Evolutionary conservation across 2,329 filamentous ascomycete genomes (phyloP), one percentile per base, ranked within the genome.

Genomic region (Helotiales sp.): DNA sequence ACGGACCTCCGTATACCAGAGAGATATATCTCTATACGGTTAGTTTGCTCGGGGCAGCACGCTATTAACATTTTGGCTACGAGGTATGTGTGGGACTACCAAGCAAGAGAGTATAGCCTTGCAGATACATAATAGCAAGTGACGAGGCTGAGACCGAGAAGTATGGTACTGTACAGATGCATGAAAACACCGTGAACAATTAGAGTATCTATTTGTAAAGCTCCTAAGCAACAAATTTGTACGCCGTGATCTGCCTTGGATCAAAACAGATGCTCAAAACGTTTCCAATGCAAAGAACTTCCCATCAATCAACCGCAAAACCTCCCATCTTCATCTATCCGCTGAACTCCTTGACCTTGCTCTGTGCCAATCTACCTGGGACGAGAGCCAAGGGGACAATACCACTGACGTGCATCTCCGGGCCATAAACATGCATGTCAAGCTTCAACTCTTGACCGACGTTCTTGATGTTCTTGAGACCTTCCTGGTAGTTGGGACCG

Each of bases 401-500:
- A 75, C 95, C 95, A 52, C 89, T 93, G 70, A 99, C 93, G 78
- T 90, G 87, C 87, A 90, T 90, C 76, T 91, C 88, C 13, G 88
- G 88, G 50, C 88, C 88, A 73, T 85, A 91, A 49, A 90, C 88
- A 79, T 98, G 92, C 91, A 98, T 97, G 79, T 96, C 86, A 46
- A 99, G 85, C 68, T 91, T 90, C 59, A 99, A 86, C 81, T 99
- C 95, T 75, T 93, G 86, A 61, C 92, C 95, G 60, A 96, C 93
- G 50, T 87, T 85, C 86, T 98, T 98, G 86, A 99, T 97, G 86
- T 98, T 99, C 88, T 96, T 97, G 66, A 99, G 88, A 80, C 95
- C 95, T 80, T 99, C 95, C 80, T 99, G 95, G 86, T 96, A 99
- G 85, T 99, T 99, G 77, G 95, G 95, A 61, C 95, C 91, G 53